Evolutionary conservation across 2,329 filamentous ascomycete species (phyloP).

Genomic region (Trichoderma koningii): DNA sequence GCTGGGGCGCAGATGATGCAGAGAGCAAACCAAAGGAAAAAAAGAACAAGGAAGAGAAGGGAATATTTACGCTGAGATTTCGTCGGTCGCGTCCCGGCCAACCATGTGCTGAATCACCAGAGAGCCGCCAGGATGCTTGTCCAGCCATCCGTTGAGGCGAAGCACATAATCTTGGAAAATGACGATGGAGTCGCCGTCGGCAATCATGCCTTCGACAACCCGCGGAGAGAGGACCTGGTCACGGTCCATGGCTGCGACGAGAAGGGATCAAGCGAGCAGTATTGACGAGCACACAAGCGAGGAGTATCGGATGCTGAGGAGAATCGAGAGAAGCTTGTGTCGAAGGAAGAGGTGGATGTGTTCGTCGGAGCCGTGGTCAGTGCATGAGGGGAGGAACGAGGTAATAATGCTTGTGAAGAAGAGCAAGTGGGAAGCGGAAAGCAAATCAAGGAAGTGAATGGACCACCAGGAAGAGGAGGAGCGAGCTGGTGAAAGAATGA

Average conservation of each 20-base stretch:
- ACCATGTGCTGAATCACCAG: conserved; percentile 93
- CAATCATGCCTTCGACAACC: conserved; percentile 70
- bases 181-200: conserved; percentile 75
- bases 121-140: conserved; percentile 88
- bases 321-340: background rate
- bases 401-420: background rate
- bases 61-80: conserved; percentile 74
- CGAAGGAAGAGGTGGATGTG: background rate
- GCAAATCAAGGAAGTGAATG: background rate
- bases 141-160: conserved; percentile 85
- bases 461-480: conserved; percentile 6
- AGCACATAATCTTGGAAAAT: conserved; percentile 80
- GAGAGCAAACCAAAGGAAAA: background rate
- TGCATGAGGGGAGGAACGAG: too few relatives aligned
- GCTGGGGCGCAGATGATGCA: too few relatives aligned
- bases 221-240: conserved; percentile 20
- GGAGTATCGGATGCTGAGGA: background rate
- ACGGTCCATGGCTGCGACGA: conserved; percentile 13
- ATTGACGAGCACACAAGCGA: background rate
- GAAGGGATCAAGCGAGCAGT: background rate
- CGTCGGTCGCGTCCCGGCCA: conserved; percentile 89
- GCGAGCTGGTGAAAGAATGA: background rate
- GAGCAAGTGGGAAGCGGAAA: background rate
- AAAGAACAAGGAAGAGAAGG: background rate
- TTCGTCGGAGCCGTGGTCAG: too few relatives aligned